Conservation (phyloP, 2,329 filamentous ascomycete species). For the Beauveria varroae region DNA sequence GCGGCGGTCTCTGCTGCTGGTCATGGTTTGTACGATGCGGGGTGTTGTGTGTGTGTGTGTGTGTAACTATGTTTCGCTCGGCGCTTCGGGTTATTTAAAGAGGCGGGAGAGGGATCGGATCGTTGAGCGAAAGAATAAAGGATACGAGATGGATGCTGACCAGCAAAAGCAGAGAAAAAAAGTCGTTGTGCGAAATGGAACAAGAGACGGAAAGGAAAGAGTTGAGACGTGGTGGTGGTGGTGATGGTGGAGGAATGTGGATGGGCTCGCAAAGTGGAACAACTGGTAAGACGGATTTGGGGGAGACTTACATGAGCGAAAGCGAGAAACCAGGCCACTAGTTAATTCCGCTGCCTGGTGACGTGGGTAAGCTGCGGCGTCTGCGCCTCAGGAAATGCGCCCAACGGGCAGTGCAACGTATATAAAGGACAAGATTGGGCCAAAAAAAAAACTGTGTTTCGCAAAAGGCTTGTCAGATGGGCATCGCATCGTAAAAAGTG, state of each 20-base stretch:
- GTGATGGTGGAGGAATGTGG: neutral
- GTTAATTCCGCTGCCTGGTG: too few species aligned
- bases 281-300: neutral
- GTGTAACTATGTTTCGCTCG: neutral
- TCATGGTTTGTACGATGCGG: conserved; percentile 26
- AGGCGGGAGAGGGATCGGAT: neutral
- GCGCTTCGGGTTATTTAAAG: neutral
- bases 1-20: conserved; percentile 47
- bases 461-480: too few species aligned
- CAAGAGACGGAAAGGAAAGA: neutral
- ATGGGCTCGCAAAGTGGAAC: neutral
- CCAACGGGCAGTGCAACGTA: too few species aligned
- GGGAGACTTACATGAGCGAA: too few species aligned
- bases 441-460: too few species aligned
- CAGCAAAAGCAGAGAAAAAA: neutral
- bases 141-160: too few species aligned
- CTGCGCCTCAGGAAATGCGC: too few species aligned
- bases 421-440: too few species aligned
- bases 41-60: neutral
- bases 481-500: too few species aligned
- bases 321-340: too few species aligned
- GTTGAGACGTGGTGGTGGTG: neutral
- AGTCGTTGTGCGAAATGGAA: neutral
- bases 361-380: too few species aligned
- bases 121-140: too few species aligned